Evolutionary conservation across 176 grass and related monocot genomes (phyloP).

Genomic region (Chloris gayana): DNA sequence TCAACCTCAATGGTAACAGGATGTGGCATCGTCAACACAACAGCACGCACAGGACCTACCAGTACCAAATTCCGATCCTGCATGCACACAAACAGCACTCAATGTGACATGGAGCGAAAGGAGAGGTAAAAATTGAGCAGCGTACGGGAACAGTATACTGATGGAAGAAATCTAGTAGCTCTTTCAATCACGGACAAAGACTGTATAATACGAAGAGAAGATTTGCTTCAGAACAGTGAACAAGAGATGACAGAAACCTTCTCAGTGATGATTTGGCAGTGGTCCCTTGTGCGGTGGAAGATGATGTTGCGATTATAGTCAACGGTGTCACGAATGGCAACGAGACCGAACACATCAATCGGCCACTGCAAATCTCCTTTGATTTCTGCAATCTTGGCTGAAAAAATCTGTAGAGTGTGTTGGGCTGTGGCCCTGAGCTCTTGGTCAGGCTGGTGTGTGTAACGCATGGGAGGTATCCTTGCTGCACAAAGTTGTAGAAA

Average conservation of each 20-base stretch:
- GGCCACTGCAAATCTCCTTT: background rate
- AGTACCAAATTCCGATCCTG: slow-evolving; percentile 20
- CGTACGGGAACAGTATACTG: too few species aligned
- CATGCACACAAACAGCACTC: background rate
- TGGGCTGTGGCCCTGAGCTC: too few species aligned
- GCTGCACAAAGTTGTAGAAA: background rate
- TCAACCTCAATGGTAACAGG: slow-evolving; percentile 12
- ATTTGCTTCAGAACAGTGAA: too few species aligned
- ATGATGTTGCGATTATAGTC: background rate
- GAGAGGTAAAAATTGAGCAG: background rate
- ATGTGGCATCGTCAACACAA: background rate
- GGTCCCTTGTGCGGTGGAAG: background rate
- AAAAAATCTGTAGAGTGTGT: slow-evolving; percentile 1
- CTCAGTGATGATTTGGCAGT: background rate
- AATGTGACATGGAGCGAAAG: background rate
- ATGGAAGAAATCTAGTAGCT: background rate
- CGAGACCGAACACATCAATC: background rate
- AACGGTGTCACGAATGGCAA: background rate
- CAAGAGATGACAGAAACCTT: background rate
- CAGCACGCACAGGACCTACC: background rate
- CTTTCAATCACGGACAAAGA: background rate
- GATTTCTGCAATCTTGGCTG: background rate
- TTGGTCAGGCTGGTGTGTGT: background rate
- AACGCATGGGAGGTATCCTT: background rate
- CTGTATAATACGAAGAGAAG: too few species aligned